phyloP scores from a whole-genome alignment of 1,284 basidiomycete species.

The Ustanciosporium gigantosporum region DNA sequence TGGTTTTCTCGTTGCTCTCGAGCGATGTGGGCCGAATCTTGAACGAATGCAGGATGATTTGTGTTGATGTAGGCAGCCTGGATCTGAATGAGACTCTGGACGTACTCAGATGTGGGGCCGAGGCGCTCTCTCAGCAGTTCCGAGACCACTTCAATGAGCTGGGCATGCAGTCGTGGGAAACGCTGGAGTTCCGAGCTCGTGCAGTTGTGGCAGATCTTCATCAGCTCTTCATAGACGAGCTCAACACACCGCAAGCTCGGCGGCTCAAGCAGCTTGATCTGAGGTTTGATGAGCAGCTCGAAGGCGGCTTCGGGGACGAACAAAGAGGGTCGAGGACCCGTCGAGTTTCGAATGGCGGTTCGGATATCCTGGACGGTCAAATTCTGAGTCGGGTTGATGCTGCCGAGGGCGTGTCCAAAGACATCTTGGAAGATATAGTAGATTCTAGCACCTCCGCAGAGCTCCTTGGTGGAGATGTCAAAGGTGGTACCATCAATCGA shows the following conservation, averaged over 20 bases:
- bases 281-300: constrained; percentile 94
- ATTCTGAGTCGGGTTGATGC: constrained; percentile 87
- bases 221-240: constrained; percentile 96
- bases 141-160: constrained; percentile 94
- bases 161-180: constrained; percentile 89
- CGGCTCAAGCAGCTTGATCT: constrained; percentile 93
- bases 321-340: constrained; percentile 90
- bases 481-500: constrained; percentile 98
- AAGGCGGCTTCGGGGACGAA: constrained; percentile 98
- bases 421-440: constrained; percentile 99
- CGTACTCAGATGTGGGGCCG: constrained; percentile 93
- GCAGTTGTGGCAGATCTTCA: constrained; percentile 99
- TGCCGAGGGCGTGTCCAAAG: constrained; percentile 87
- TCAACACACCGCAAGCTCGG: constrained; percentile 95
- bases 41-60: constrained; percentile 89
- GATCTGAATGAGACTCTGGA: constrained; percentile 91
- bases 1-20: constrained; percentile 52
- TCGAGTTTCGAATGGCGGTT: constrained; percentile 97
- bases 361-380: constrained; percentile 93
- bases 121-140: constrained; percentile 92
- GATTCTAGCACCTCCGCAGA: constrained; percentile 94
- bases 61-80: constrained; percentile 99
- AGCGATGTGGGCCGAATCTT: constrained; percentile 59
- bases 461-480: constrained; percentile 96
- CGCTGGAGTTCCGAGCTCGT: constrained; percentile 91